Percentiles rank a stretch among this genome's conserved stretches.
Evolutionary conservation across 2,329 filamentous ascomycete genomes (phyloP).

Genomic region (Neonectria hederae): DNA sequence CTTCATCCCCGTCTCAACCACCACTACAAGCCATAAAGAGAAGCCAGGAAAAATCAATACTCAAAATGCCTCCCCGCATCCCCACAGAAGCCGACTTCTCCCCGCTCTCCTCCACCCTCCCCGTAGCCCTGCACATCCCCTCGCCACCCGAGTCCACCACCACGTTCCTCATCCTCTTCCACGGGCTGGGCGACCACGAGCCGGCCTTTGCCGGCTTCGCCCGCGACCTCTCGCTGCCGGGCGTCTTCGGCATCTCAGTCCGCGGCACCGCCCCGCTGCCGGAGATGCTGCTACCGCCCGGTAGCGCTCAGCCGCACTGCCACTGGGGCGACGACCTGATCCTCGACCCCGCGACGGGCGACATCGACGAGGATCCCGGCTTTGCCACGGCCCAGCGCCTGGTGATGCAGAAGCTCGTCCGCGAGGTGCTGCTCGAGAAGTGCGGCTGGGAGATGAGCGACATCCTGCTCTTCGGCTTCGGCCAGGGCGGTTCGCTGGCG

Average conservation of each 20-base stretch:
- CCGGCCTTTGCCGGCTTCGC: conserved; percentile 75
- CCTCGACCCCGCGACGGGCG: conserved; percentile 60
- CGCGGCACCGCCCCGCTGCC: conserved; percentile 77
- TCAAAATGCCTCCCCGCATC: conserved; percentile 57
- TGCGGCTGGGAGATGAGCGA: conserved; percentile 70
- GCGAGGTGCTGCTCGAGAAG: conserved; percentile 59
- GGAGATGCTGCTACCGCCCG: conserved; percentile 64
- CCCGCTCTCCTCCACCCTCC: conserved; percentile 52
- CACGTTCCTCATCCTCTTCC: conserved; percentile 82
- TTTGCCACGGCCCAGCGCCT: conserved; percentile 59
- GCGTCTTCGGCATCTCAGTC: conserved; percentile 78
- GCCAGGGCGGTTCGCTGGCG: conserved; percentile 72
- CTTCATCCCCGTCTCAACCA: conserved; percentile 5
- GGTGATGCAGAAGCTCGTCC: conserved; percentile 62
- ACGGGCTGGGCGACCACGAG: conserved; percentile 84
- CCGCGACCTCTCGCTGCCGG: conserved; percentile 74
- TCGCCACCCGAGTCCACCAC: conserved; percentile 69
- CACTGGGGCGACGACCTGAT: conserved; percentile 76
- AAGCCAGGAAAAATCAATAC: neutral
- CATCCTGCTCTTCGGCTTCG: conserved; percentile 72
- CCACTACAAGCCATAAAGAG: neutral
- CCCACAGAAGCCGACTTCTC: conserved; percentile 62
- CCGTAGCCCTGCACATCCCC: conserved; percentile 59
- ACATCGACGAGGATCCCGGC: conserved; percentile 69
- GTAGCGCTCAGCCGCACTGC: conserved; percentile 49